Evolutionary conservation across 2,329 filamentous ascomycete species (phyloP).

Genomic region (Zymoseptoria crescenta): DNA sequence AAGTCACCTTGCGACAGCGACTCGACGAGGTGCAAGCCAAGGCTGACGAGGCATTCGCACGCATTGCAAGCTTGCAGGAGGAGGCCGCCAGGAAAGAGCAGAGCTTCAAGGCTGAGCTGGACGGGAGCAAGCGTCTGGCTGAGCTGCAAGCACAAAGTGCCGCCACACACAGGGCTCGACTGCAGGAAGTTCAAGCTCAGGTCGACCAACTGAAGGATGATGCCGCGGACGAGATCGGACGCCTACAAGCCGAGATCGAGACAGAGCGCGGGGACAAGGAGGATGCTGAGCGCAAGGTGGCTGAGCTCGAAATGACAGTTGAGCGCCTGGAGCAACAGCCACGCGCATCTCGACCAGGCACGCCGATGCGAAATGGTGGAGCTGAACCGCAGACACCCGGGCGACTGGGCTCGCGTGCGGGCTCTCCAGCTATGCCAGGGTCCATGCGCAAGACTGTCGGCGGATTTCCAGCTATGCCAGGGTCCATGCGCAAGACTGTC

Average conservation of each 20-base stretch:
- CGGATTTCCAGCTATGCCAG: constrained; percentile 43
- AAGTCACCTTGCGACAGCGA: constrained; percentile 70
- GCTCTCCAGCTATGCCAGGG: constrained; percentile 40
- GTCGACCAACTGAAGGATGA: constrained; percentile 60
- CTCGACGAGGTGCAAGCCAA: constrained; percentile 79
- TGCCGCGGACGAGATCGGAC: constrained; percentile 50
- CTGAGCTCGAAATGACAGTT: constrained; percentile 57
- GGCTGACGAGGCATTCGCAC: constrained; percentile 72
- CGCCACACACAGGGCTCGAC: constrained; percentile 60
- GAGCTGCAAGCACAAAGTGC: constrained; percentile 73
- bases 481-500: constrained; percentile 44
- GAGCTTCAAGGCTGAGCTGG: constrained; percentile 77
- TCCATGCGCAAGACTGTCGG: constrained; percentile 45
- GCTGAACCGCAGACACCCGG: constrained; percentile 22
- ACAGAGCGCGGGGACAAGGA: constrained; percentile 52
- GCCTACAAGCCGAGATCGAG: constrained; percentile 43
- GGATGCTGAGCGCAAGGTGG: constrained; percentile 53
- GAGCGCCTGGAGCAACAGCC: constrained; percentile 45
- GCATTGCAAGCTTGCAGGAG: constrained; percentile 79
- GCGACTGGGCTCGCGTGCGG: constrained; percentile 36
- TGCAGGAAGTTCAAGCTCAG: constrained; percentile 60
- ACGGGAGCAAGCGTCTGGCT: constrained; percentile 70
- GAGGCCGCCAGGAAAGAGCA: constrained; percentile 75
- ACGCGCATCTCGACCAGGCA: constrained; percentile 37
- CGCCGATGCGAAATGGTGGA: constrained; percentile 41